These are phyloP conservation scores for Fusarium sterilihyphosum DNA, from an alignment of 2,329 filamentous ascomycete genomes.

Conservation along the genomic window DNA sequence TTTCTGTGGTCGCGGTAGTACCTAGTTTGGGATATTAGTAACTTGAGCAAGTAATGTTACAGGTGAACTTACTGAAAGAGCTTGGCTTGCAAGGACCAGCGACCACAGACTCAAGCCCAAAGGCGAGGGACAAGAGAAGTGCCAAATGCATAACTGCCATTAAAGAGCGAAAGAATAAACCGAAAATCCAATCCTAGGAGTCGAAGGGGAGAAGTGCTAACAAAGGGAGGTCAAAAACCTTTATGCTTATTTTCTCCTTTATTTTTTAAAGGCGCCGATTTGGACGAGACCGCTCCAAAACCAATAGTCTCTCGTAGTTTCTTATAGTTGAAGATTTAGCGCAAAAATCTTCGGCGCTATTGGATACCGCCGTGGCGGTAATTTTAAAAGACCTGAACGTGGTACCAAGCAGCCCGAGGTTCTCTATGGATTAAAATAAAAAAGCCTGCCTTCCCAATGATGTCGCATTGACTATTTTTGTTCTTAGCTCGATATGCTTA, in stretches of 20 bases:
- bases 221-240: fast-evolving
- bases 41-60: no score
- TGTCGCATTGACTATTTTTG: background rate
- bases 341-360: background rate
- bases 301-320: background rate
- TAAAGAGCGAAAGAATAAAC: background rate
- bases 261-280: background rate
- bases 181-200: background rate
- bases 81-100: background rate
- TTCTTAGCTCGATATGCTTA: background rate
- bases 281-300: background rate
- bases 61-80: background rate
- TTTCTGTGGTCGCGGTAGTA: background rate
- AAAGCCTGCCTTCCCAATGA: fast-evolving
- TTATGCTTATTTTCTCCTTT: background rate
- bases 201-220: background rate
- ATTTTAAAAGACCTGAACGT: background rate
- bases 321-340: background rate
- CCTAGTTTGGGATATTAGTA: background rate
- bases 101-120: background rate
- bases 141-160: background rate
- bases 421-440: background rate
- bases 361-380: no score
- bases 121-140: background rate
- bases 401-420: background rate